Base-by-base conservation (phyloP, 2,329 filamentous ascomycete species). In the Fusarium sp. region DNA sequence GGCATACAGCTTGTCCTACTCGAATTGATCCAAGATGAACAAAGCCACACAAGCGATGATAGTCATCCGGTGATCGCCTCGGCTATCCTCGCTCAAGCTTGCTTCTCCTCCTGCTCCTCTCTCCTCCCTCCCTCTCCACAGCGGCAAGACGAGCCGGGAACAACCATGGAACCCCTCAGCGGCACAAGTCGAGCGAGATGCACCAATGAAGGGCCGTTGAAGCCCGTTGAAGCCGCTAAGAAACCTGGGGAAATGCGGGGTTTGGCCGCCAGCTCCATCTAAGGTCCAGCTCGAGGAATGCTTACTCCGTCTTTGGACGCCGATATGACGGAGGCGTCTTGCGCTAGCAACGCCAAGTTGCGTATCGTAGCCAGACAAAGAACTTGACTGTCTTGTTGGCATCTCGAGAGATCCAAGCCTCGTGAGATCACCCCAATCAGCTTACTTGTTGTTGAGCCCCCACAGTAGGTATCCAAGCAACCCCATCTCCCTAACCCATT, bases 191-290 rank as follows among this genome's bases (percentile, higher is more conserved):
- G 47, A 52, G 27, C 4, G 47, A 52, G 61, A 40, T 60, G 22
- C 22, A 8, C 76, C 70, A 78, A 77, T 77, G 27, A 68, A 4
- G n/a, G 20, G 16, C 16, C 58, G 33, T 40, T 27, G 38, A 61
- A 22, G 29, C 22, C 14, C 58, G 22, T 40, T 29, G 38, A 61
- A n/a, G n/a, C 18, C 36, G 27, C 50, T 3, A 11, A 33, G 58
- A 68, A 77, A 78, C 64, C 77, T 77, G 77, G 77, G 77, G 75
- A 78, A 79, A 79, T 77, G 74, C 70, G 77, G 77, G 77, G 74
- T 69, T 58, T 65, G 47, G 38, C 9, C 25, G 16, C 25, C 22
- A 31, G 31, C 45, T 50, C 45, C 45, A 50, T 50, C 25, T 6
- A 20, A 13, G 25, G 27, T 20, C 18, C 47, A 52, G 47, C 47